phyloP scores from a whole-genome alignment of 2,329 filamentous ascomycete genomes.

The Cercospora nicotianae region DNA sequence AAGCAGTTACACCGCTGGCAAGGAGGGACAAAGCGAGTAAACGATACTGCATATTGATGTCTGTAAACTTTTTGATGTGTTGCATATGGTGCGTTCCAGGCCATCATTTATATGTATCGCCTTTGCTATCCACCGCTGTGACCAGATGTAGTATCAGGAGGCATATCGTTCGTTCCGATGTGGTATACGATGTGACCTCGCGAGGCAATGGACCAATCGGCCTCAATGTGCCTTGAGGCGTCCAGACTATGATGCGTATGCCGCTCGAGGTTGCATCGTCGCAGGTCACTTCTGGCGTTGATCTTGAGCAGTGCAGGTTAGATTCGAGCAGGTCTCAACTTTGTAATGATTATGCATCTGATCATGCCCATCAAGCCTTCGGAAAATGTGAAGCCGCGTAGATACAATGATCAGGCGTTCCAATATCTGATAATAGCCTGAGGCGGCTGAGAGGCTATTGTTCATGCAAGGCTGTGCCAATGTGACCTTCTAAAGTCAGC shows the following conservation, averaged over 20 bases:
- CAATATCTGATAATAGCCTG: background rate
- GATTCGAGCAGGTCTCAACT: background rate
- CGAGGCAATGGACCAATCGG: background rate
- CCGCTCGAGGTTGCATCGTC: background rate
- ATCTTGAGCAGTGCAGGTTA: background rate
- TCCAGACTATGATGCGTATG: background rate
- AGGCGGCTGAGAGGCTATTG: background rate
- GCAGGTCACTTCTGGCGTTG: background rate
- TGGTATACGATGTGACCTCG: conserved; percentile 1
- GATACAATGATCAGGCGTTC: conserved; percentile 1
- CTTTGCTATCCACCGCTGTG: background rate
- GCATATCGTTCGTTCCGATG: background rate
- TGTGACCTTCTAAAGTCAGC: conserved; percentile 8
- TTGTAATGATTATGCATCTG: background rate
- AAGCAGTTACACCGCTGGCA: conserved; percentile 6
- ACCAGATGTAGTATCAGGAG: background rate
- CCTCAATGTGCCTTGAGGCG: background rate
- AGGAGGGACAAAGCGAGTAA: conserved; percentile 5
- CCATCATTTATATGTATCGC: background rate
- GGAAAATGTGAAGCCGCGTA: background rate
- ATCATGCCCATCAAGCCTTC: background rate
- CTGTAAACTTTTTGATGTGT: background rate
- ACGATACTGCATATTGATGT: conserved; percentile 12
- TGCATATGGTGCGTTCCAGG: background rate
- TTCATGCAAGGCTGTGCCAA: background rate